Percentiles rank a stretch among this genome's conserved stretches.
phyloP scores from a whole-genome alignment of 352 stramenopile species.

The Phytophthora pseudosyringae region DNA sequence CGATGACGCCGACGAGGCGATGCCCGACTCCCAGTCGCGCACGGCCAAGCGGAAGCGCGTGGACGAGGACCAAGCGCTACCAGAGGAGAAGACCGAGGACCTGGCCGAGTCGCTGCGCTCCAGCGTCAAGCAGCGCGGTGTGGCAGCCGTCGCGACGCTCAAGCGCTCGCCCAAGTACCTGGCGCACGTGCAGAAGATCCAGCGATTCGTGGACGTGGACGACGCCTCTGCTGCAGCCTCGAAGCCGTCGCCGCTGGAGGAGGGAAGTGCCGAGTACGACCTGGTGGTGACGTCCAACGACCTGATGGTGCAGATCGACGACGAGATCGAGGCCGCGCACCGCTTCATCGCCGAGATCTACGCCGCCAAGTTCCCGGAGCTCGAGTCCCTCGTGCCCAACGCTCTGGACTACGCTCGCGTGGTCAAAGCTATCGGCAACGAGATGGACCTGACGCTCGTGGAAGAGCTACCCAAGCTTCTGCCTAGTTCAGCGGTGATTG shows the following conservation, averaged over 20 bases:
- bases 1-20: constrained; percentile 28
- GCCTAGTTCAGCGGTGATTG: constrained; percentile 94
- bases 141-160: constrained; percentile 70
- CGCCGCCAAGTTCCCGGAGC: constrained; percentile 93
- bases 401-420: constrained; percentile 93
- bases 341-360: constrained; percentile 93
- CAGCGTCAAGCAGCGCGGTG: constrained; percentile 54
- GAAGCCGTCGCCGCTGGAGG: constrained; percentile 47
- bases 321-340: constrained; percentile 93
- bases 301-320: constrained; percentile 93
- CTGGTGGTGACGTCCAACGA: constrained; percentile 93
- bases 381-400: constrained; percentile 94
- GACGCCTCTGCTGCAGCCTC: constrained; percentile 25
- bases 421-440: constrained; percentile 92
- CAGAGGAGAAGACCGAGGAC: constrained; percentile 34
- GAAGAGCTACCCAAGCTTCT: constrained; percentile 89
- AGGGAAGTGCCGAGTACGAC: constrained; percentile 80
- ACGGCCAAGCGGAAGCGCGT: constrained; percentile 33
- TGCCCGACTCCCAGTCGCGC: constrained; percentile 15
- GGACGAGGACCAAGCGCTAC: constrained; percentile 20
- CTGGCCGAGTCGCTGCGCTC: constrained; percentile 48
- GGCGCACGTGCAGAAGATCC: constrained; percentile 73
- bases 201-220: constrained; percentile 52
- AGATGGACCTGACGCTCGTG: constrained; percentile 94
- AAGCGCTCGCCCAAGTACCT: constrained; percentile 79